phyloP scores from a whole-genome alignment of 306 rosid genomes.

The Trifolium fragiferum region DNA sequence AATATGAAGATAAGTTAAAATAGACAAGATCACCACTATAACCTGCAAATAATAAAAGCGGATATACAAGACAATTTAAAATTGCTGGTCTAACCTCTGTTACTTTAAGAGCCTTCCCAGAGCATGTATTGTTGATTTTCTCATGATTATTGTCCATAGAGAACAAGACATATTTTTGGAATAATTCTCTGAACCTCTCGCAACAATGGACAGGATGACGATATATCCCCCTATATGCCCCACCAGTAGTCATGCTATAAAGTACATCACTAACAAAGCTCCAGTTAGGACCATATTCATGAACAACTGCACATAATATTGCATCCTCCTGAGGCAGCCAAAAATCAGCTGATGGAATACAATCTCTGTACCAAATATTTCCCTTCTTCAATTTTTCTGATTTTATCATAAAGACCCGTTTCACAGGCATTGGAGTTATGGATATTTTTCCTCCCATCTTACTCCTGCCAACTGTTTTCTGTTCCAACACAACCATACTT shows the following conservation, averaged over 20 bases:
- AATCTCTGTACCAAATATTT: constrained; percentile 84
- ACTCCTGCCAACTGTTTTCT: constrained; percentile 66
- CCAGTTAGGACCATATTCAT: constrained; percentile 96
- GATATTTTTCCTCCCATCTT: constrained; percentile 94
- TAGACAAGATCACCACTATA: constrained; percentile 3
- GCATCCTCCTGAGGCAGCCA: constrained; percentile 97
- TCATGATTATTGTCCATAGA: constrained; percentile 71
- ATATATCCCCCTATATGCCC: constrained; percentile 84
- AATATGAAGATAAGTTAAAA: constrained; percentile 27
- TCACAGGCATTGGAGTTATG: constrained; percentile 83
- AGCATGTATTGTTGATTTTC: constrained; percentile 66
- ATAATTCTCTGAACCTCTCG: constrained; percentile 91
- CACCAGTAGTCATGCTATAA: constrained; percentile 86
- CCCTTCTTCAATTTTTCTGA: constrained; percentile 88
- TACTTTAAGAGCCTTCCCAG: constrained; percentile 95
- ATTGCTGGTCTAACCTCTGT: constrained; percentile 72
- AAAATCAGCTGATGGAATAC: constrained; percentile 84
- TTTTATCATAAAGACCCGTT: constrained; percentile 77
- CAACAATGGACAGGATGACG: constrained; percentile 98
- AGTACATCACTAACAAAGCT: constrained; percentile 83
- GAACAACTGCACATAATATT: constrained; percentile 86
- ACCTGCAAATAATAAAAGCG: constrained; percentile 29
- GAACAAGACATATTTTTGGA: constrained; percentile 75
- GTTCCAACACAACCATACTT: constrained; percentile 64
- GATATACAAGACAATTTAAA: constrained; percentile 31